Evolutionary conservation across 148 eudicot genomes (phyloP), one percentile per base, ranked within the genome.

Genomic region (Vaccinium macrocarpon): DNA sequence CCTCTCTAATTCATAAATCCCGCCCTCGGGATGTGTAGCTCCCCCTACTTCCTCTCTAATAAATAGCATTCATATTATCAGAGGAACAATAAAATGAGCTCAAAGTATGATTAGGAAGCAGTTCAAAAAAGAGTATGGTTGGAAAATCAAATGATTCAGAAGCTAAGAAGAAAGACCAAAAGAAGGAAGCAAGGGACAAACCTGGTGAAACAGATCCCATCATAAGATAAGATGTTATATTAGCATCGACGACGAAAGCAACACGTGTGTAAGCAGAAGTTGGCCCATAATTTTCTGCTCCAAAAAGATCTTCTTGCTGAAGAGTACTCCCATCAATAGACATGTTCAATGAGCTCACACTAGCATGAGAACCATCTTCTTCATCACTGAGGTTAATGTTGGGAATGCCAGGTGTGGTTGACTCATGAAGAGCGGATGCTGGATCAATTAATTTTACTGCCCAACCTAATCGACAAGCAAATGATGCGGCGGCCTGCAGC

Each of bases 171-270:
- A 57, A 81, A 38, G 56, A 75, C 48, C 12, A 79, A 18, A 84
- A 79, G 18, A 35, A 38, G 51, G 49, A 82, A 32, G 50, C 13
- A 86, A 56, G 84, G 85, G 78, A 81, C 85, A 82, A 70, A 97
- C 99, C 99, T 91, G 98, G 99, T 82, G 99, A 97, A 87, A 97
- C 96, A 87, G 99, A 95, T 27, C 99, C 99, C 99, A 97, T 97
- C 99, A 97, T 97, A 79, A 97, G 96, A 88, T 97, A 95, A 70
- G 99, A 97, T 78, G 99, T 97, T 88, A 97, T 95, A 85, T 95
- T 97, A 82, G 99, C 99, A 90, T 97, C 98, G 78, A 97, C 98
- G 61, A 97, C 94, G 87, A 97, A 97, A 81, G 99, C 98, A 86
- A 97, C 98, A 90, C 94, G 97, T 46, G 93, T 89, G 70, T 90